Conservation (phyloP, 1,284 basidiomycete species). For the Pisolithus thermaeus region DNA sequence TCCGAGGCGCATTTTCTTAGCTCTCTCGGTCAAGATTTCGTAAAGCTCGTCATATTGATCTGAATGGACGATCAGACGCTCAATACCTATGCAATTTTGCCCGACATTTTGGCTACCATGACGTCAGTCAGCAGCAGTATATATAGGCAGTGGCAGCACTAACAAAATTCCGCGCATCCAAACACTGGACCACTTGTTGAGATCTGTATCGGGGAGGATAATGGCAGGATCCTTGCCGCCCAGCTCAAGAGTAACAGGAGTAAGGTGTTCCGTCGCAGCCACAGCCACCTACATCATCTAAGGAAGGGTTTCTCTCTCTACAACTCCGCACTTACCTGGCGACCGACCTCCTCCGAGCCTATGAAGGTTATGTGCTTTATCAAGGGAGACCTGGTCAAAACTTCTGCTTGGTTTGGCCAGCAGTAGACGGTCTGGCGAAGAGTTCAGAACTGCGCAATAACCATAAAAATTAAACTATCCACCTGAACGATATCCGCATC, state of each 20-base stretch:
- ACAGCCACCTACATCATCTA: constrained; percentile 53
- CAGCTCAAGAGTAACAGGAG: constrained; percentile 86
- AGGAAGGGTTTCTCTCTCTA: constrained; percentile 2
- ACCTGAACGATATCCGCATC: constrained; percentile 80
- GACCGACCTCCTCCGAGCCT: constrained; percentile 87
- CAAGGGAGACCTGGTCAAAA: constrained; percentile 71
- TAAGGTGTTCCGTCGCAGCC: constrained; percentile 81
- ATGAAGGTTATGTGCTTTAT: constrained; percentile 90
- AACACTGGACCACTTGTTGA: constrained; percentile 62
- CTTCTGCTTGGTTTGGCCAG: constrained; percentile 81
- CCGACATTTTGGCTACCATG: constrained; percentile 76
- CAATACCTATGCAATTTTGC: constrained; percentile 97
- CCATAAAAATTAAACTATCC: constrained; percentile 11
- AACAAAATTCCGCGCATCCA: constrained; percentile 89
- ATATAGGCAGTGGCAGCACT: constrained; percentile 28
- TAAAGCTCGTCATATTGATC: constrained; percentile 73
- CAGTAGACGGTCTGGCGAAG: constrained; percentile 68
- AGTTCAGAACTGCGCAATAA: constrained; percentile 7
- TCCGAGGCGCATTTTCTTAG: constrained; percentile 63
- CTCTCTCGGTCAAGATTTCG: constrained; percentile 56
- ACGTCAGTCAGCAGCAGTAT: constrained; percentile 4
- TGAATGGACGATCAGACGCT: constrained; percentile 83
- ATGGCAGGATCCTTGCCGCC: constrained; percentile 83
- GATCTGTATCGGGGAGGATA: constrained; percentile 67
- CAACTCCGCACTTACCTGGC: constrained; percentile 50